Evolutionary conservation across 1,284 basidiomycete genomes (phyloP), one percentile per base, ranked within the genome.

Genomic region (Moesziomyces sp.): DNA sequence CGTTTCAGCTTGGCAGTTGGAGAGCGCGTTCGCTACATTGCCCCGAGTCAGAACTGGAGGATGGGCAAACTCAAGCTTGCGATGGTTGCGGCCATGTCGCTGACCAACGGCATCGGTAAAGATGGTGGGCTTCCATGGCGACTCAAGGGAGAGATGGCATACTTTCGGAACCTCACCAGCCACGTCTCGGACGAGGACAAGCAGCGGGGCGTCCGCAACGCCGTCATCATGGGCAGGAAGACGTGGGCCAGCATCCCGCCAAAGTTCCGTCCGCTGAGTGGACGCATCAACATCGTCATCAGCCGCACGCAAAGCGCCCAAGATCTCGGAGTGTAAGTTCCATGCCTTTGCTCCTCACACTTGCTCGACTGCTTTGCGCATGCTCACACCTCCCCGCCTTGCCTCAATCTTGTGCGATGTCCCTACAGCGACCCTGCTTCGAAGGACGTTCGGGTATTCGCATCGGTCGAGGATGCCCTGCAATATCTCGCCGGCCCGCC

Each of bases 161-260:
- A 97, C 85, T 99, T 99, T 84, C 91, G 92, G 19, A 88, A 88
- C 48, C 90, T 90, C 61, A 95, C 93, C 5, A 88, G 88, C 3
- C 85, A 84, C 48, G 89, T 91, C 3, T 21, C 58, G 14, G 52
- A 59, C 14, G 60, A 49, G 6, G 59, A 48, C 13, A 52, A 59
- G 46, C 47, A 43, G 16, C 19, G 46, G 13, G 65, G 59, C n/a
- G 47, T 46, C 19, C 85, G 85, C 61, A 99, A 99, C 84, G 90
- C 89, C 2, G 91, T 98, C 40, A 87, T 99, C 62, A 99, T 99
- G 97, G 97, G 97, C 7, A 88, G 95, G 50, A 95, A 93, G 80
- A 97, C 94, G 19, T 99, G 97, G 97, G 93, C 97, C 84, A 93
- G 93, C 83, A 99, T 99, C 64, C 96, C 97, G n/a, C 76, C 83